Conservation (phyloP, 495 filamentous ascomycete species). For the Daldinia childiae region DNA sequence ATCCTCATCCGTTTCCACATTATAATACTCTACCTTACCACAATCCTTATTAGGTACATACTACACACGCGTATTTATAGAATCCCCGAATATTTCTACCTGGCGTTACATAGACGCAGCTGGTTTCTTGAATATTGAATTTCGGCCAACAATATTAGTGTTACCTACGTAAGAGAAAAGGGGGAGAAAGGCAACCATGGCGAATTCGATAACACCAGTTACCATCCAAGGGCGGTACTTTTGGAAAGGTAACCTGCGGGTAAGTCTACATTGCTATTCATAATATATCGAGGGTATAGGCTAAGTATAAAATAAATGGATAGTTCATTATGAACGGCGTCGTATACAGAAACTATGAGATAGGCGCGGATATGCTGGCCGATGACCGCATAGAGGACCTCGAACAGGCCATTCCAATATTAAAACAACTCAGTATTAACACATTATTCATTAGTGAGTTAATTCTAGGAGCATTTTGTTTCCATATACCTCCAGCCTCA, state of each 20-base stretch:
- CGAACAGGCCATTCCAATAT: conserved; percentile 68
- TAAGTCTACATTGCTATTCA: conserved; percentile 2
- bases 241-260: conserved; percentile 25
- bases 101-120: not conserved
- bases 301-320: not conserved
- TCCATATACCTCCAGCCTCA: not conserved
- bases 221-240: conserved; percentile 34
- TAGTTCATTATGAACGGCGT: conserved; percentile 74
- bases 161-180: not conserved
- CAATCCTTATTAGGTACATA: not conserved
- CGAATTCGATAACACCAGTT: conserved; percentile 8
- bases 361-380: conserved; percentile 60
- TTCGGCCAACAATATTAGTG: not conserved
- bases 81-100: not conserved
- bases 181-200: conserved; percentile 17
- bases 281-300: not conserved
- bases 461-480: not conserved
- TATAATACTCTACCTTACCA: not conserved
- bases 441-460: conserved; percentile 64
- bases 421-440: conserved; percentile 71
- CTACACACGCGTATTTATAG: not conserved
- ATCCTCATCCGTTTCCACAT: not conserved
- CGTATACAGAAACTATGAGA: conserved; percentile 62
- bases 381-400: conserved; percentile 59
- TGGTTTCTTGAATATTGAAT: not conserved